phyloP scores from a whole-genome alignment of 139 green algal genomes.

The Diplosphaera chodatii region DNA sequence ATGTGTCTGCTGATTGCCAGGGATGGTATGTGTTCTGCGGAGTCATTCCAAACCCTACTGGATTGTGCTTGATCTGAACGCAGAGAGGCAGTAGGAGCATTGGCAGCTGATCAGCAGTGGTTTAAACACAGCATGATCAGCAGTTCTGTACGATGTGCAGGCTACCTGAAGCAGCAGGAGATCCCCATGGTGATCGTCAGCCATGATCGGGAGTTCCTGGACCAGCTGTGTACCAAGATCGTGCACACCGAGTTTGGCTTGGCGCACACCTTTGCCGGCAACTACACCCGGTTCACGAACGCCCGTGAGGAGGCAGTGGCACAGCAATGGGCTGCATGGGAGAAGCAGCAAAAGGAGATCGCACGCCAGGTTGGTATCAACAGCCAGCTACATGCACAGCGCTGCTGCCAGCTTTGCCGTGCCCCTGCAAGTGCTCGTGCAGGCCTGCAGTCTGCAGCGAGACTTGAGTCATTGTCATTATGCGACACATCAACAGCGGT shows the following conservation, averaged over 20 bases:
- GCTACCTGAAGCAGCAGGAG: constrained; percentile 76
- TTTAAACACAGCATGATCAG: background rate
- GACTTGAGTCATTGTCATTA: no score
- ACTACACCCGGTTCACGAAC: constrained; percentile 41
- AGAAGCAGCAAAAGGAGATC: constrained; percentile 98
- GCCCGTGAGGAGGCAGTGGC: constrained; percentile 59
- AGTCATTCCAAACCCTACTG: no score
- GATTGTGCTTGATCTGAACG: no score
- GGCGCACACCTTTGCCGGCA: constrained; percentile 72
- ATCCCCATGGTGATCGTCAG: constrained; percentile 94
- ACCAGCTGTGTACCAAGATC: constrained; percentile 91
- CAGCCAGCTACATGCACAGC: no score
- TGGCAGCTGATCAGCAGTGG: no score
- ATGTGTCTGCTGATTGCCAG: no score
- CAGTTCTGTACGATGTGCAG: constrained; percentile 8
- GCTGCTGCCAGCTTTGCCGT: no score
- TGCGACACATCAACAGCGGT: no score
- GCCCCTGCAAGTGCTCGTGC: no score
- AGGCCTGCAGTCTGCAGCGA: no score
- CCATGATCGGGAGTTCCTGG: constrained; percentile 97
- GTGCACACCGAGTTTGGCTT: constrained; percentile 93
- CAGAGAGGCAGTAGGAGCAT: no score
- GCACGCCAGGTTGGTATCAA: constrained; percentile 67
- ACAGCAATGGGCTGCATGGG: constrained; percentile 78
- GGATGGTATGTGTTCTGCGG: no score